Evolutionary conservation across 139 green algal species (phyloP).

Genomic region (Astrephomene gubernaculifera): DNA sequence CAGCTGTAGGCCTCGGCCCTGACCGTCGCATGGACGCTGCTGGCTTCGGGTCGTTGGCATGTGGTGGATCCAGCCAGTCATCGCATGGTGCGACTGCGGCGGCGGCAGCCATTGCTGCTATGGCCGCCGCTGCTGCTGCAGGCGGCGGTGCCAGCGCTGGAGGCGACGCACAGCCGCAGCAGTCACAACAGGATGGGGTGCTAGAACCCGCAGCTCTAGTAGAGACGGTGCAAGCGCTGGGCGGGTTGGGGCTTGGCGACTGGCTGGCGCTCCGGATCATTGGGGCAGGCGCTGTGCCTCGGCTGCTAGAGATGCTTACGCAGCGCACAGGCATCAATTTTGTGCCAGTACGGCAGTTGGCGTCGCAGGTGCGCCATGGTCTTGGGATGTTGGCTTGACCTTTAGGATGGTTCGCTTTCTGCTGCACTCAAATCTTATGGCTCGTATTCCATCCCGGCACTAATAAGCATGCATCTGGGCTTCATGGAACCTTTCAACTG

Average conservation of each 20-base stretch:
- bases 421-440: too few relatives aligned
- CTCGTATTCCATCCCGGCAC: too few relatives aligned
- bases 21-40: slow-evolving; percentile 25
- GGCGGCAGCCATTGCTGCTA: neutral
- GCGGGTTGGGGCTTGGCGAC: slow-evolving; percentile 28
- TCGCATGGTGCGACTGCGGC: neutral
- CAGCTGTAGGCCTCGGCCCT: slow-evolving; percentile 13
- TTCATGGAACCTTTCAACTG: too few relatives aligned
- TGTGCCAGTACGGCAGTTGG: slow-evolving; percentile 2
- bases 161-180: neutral
- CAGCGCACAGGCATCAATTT: slow-evolving; percentile 32
- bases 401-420: neutral
- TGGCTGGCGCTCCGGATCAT: slow-evolving; percentile 40
- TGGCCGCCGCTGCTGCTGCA: neutral
- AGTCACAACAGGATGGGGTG: neutral
- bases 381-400: neutral
- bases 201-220: neutral
- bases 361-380: slow-evolving; percentile 27
- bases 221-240: slow-evolving; percentile 3
- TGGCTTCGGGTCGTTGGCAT: neutral
- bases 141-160: neutral
- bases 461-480: too few relatives aligned
- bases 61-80: too few relatives aligned
- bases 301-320: slow-evolving; percentile 38
- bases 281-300: slow-evolving; percentile 21